Conservation (phyloP, 306 rosid genomes). For the Sphenostylis stenocarpa region DNA sequence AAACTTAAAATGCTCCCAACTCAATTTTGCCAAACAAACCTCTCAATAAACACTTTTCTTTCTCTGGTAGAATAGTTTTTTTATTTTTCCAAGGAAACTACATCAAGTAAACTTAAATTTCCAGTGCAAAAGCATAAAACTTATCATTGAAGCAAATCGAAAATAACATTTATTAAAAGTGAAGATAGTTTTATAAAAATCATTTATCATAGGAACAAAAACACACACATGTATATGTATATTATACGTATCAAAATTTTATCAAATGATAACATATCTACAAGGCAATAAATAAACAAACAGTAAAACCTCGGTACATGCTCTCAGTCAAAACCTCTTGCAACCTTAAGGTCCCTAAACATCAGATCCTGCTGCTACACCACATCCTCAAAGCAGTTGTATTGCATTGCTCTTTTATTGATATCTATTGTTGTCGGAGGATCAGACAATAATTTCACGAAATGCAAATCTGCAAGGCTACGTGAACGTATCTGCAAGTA, state of each 20-base stretch:
- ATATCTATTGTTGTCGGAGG: constrained; percentile 24
- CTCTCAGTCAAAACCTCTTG: constrained; percentile 31
- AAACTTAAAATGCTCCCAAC: background rate
- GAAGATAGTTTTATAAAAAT: background rate
- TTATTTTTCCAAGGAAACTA: background rate
- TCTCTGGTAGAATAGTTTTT: background rate
- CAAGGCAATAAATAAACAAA: constrained; percentile 19
- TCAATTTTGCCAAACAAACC: background rate
- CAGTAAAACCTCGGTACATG: constrained; percentile 16
- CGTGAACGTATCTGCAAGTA: constrained; percentile 23
- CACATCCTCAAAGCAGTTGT: constrained; percentile 27
- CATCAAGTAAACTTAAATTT: background rate
- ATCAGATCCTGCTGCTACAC: constrained; percentile 34
- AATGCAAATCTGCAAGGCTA: constrained; percentile 28
- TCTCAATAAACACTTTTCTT: background rate
- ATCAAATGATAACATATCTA: constrained; percentile 26
- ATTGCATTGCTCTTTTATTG: constrained; percentile 27
- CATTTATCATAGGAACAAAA: constrained; percentile 1
- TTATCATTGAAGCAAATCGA: background rate
- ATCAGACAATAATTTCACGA: constrained; percentile 20
- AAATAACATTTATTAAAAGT: background rate
- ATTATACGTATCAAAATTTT: background rate
- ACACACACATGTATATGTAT: constrained; percentile 8
- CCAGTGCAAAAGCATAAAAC: background rate
- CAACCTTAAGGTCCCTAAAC: constrained; percentile 17